Evolutionary conservation across 495 filamentous ascomycete genomes (phyloP), one percentile per base, ranked within the genome.

Genomic region (Venustampulla echinocandica): DNA sequence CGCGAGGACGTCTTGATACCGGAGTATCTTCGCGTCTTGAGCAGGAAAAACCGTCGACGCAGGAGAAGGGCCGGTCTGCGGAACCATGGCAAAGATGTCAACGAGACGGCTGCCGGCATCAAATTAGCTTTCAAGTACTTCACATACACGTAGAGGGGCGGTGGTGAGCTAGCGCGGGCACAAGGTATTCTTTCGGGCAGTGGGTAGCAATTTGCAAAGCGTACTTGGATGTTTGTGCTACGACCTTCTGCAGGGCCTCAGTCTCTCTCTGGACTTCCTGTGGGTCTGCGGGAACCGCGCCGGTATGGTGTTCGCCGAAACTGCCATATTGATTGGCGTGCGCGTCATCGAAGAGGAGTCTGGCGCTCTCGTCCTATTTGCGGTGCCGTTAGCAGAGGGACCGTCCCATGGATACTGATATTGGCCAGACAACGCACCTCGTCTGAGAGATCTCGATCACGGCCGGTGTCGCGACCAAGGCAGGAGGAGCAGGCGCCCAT

Each of bases 31-130:
- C 11, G 66, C 61, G 39, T 75, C 71, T 11, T 59, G 53, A 18
- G 40, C 57, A 35, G 55, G 52, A 40, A 66, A 63, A 52, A 60
- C 50, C 52, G 57, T 60, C n/a, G 45, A 13, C 43, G 64, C 19
- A 53, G 64, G 18, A 52, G 57, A 47, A 11, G 34, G 48, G 55
- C 61, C 34, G 58, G 67, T 68, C 43, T 71, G 67, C 22, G 72
- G 69, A 13, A 69, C 65, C 57, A 77, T 75, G 37, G 75, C 74
- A 63, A 76, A 77, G 42, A 77, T 74, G 58, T 77, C 74, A 44
- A 77, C 73, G 46, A 77, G 68, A 58, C 73, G 73, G 46, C 74
- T 77, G 52, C 46, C 27, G 43, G 3, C 45, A 40, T 35, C 22
- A 33, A 54, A 52, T 58, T 52, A 58, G 51, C 33, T 39, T 7